Evolutionary conservation across 2,329 filamentous ascomycete genomes (phyloP).

Genomic region (Neopestalotiopsis clavispora): DNA sequence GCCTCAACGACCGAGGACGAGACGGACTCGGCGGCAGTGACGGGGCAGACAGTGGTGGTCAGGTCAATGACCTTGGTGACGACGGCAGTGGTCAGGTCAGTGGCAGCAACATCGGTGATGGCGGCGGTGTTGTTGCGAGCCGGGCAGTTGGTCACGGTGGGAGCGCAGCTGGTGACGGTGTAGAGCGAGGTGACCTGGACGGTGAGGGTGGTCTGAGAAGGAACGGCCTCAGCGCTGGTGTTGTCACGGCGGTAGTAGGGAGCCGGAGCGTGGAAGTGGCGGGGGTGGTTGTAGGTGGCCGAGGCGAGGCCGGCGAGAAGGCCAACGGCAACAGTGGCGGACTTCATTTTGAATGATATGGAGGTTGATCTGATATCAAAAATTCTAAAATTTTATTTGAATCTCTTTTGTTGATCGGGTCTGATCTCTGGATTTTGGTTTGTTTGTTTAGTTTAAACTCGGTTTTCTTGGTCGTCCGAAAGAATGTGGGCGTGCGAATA

Average conservation of each 20-base stretch:
- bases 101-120: constrained; percentile 16
- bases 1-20: constrained; percentile 36
- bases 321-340: constrained; percentile 36
- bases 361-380: constrained; percentile 3
- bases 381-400: constrained; percentile 15
- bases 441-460: no score
- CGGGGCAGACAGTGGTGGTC: constrained; percentile 43
- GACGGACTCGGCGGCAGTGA: constrained; percentile 34
- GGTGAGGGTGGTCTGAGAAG: constrained; percentile 34
- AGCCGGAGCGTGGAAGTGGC: constrained; percentile 30
- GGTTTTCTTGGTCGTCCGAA: constrained; percentile 28
- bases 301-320: constrained; percentile 37
- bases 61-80: constrained; percentile 41
- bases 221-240: constrained; percentile 22
- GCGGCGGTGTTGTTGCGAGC: constrained; percentile 29
- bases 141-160: constrained; percentile 41
- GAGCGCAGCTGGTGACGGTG: constrained; percentile 38
- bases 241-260: constrained; percentile 34
- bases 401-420: constrained; percentile 22
- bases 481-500: constrained; percentile 36
- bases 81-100: constrained; percentile 26
- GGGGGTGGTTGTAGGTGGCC: constrained; percentile 35
- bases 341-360: constrained; percentile 38
- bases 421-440: constrained; percentile 31
- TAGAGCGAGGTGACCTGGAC: constrained; percentile 35